phyloP scores from a whole-genome alignment of 2,329 filamentous ascomycete genomes.

The Helotiales sp. region DNA sequence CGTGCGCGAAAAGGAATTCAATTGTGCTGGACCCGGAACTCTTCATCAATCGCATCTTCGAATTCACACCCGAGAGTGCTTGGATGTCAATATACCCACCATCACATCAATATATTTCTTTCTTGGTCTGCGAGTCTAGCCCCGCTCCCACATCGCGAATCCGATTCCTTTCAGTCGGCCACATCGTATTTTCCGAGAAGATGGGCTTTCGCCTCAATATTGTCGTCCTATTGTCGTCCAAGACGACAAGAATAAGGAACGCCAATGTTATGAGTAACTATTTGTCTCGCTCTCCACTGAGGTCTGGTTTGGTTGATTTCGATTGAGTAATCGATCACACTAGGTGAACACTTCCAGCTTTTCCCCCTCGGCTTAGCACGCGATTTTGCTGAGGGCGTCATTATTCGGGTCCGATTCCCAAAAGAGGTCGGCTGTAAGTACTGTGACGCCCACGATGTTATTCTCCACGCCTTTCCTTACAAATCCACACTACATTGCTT shows the following conservation, averaged over 20 bases:
- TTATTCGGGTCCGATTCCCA: background rate
- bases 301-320: background rate
- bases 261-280: background rate
- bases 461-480: constrained; percentile 11
- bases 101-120: background rate
- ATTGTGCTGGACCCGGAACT: too few species aligned
- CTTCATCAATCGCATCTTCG: too few species aligned
- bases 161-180: background rate
- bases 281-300: background rate
- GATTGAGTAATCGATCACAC: constrained; percentile 4
- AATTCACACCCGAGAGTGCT: too few species aligned
- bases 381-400: constrained; percentile 8
- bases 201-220: background rate
- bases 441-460: constrained; percentile 16
- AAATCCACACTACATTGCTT: background rate
- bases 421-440: constrained; percentile 10
- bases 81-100: background rate
- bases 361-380: background rate
- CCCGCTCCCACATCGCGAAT: background rate
- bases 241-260: too few species aligned
- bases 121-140: background rate
- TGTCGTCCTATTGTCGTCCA: background rate
- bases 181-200: too few species aligned
- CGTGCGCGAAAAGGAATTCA: background rate
- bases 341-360: constrained; percentile 1